Conservation (phyloP, 1,284 basidiomycete genomes). For the Sporisorium sorghi region DNA sequence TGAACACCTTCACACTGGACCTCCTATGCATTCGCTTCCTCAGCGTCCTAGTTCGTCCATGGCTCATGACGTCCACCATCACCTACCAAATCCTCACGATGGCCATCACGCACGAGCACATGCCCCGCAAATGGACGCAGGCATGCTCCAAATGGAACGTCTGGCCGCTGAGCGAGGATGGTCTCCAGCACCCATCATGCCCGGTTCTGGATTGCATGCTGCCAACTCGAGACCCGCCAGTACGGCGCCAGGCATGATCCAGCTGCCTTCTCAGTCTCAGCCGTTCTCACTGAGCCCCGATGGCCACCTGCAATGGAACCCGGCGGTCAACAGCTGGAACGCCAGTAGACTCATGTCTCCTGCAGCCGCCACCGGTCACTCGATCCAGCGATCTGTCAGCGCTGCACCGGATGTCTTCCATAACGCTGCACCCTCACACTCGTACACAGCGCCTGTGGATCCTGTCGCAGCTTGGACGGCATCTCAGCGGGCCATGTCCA, state of each 20-base stretch:
- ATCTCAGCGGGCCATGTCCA: slow-evolving; percentile 44
- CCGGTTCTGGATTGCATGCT: slow-evolving; percentile 7
- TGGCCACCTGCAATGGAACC: slow-evolving; percentile 44
- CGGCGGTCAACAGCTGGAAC: slow-evolving; percentile 36
- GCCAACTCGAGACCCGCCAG: slow-evolving; percentile 41
- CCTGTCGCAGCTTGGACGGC: slow-evolving; percentile 29
- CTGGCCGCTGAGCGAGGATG: slow-evolving; percentile 57
- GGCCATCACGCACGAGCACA: slow-evolving; percentile 15
- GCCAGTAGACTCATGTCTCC: slow-evolving; percentile 41
- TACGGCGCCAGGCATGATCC: slow-evolving; percentile 48
- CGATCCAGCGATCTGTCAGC: slow-evolving; percentile 44
- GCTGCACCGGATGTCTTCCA: slow-evolving; percentile 51
- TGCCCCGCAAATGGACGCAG: slow-evolving; percentile 25
- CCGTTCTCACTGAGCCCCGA: slow-evolving; percentile 31
- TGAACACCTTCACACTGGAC: slow-evolving; percentile 16
- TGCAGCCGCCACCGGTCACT: slow-evolving; percentile 13
- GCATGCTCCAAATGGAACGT: slow-evolving; percentile 46
- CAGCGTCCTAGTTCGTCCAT: slow-evolving; percentile 43
- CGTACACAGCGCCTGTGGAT: slow-evolving; percentile 4
- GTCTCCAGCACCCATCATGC: slow-evolving; percentile 55
- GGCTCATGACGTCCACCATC: slow-evolving; percentile 26
- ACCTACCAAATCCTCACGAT: slow-evolving; percentile 21
- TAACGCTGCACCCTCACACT: slow-evolving; percentile 17
- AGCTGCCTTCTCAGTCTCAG: slow-evolving; percentile 40
- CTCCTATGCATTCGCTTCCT: slow-evolving; percentile 21